Conservation (phyloP, 352 stramenopile species). For the Phytophthora meadii region DNA sequence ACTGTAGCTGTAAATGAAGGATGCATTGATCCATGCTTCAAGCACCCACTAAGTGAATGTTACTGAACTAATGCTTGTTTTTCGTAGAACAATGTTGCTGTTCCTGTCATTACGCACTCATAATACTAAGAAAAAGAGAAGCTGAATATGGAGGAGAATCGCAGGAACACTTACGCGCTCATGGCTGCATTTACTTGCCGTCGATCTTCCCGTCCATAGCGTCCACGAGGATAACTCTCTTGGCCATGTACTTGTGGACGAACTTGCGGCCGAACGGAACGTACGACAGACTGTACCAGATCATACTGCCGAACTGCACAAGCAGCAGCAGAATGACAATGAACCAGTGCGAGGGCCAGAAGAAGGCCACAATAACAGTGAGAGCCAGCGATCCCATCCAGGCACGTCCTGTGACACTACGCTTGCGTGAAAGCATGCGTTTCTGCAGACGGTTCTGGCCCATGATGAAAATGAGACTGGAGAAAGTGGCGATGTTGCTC, state of each 20-base stretch:
- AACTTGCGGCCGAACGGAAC: constrained; percentile 58
- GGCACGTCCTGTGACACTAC: constrained; percentile 33
- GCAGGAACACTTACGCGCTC: constrained; percentile 8
- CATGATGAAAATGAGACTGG: constrained; percentile 54
- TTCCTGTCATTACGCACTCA: constrained; percentile 24
- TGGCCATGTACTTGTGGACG: constrained; percentile 51
- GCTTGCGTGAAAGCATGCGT: constrained; percentile 51
- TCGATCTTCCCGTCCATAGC: constrained; percentile 48
- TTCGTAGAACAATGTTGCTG: constrained; percentile 12
- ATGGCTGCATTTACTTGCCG: constrained; percentile 32
- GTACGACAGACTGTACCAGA: constrained; percentile 66
- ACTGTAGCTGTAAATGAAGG: constrained; percentile 17
- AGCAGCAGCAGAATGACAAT: constrained; percentile 62
- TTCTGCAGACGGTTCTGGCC: constrained; percentile 46
- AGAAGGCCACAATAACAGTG: constrained; percentile 51
- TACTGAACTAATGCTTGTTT: constrained; percentile 14
- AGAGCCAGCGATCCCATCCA: constrained; percentile 55
- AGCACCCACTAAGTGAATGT: neutral
- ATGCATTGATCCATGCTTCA: constrained; percentile 11
- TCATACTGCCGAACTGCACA: constrained; percentile 59
- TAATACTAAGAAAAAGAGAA: constrained; percentile 35
- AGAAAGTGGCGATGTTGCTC: constrained; percentile 52
- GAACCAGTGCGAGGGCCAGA: constrained; percentile 52
- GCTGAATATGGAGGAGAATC: constrained; percentile 18
- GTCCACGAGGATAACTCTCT: constrained; percentile 42